Base-by-base conservation (phyloP, 225 moss, liverwort and hornwort species). In the Takakia lepidozioides region DNA sequence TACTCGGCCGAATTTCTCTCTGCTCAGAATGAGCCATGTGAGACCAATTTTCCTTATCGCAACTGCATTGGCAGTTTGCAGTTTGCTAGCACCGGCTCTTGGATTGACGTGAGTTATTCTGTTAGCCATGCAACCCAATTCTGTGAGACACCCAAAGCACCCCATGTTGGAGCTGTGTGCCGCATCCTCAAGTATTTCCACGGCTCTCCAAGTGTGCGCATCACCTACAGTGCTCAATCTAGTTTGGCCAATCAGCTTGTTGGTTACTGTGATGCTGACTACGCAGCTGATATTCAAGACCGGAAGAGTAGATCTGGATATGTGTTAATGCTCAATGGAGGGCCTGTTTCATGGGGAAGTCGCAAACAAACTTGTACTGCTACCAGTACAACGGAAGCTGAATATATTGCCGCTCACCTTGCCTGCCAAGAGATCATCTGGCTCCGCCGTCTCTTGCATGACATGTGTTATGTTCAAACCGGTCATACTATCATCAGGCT, bases 201-300 rank as follows among this genome's bases (percentile, higher is more conserved):
- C 8, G 32, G 32, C 18, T 2, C n/a, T n/a, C n/a, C n/a, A 2
- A 19, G 19, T 17, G 30, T 7, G 19, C n/a, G n/a, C n/a, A n/a
- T n/a, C n/a, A n/a, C n/a, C n/a, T n/a, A n/a, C n/a, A n/a, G n/a
- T n/a, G n/a, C n/a, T n/a, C n/a, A n/a, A n/a, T n/a, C n/a, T n/a
- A n/a, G n/a, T n/a, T n/a, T n/a, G n/a, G n/a, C n/a, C n/a, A 25
- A 51, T 19, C 17, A 2, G 18, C 50, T 50, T 17, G 5, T 14
- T 13, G 39, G 35, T 10, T 41, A 54, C 17, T 42, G 40, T 19
- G 25, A 54, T 41, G 54, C 40, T 7, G 40, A 54, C 21, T 54
- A 19, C 25, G 39, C 54, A 2, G 38, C 15, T 13, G 40, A 54
- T 28, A 20, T 54, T 54, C 24, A 41, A n/a, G n/a, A n/a, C n/a